Evolutionary conservation across 164 flowering plant genomes (phyloP), one percentile per base, ranked within the genome.

Genomic region (Dillenia suffruticosa): DNA sequence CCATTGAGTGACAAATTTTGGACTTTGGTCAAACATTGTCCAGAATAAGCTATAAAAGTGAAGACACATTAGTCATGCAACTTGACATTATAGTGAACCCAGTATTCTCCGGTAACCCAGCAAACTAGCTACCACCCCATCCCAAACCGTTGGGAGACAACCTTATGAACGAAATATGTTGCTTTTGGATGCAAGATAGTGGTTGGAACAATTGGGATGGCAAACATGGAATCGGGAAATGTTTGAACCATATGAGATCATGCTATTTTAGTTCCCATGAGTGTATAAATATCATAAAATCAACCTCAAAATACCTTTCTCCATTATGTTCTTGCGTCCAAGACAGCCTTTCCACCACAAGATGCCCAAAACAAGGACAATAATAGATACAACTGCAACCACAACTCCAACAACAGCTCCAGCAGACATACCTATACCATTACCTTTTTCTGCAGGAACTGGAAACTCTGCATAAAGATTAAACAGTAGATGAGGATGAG

Each of bases 321-420:
- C 56, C 56, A 53, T 43, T 11, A 63, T 49, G 49, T 63, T 24
- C 62, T 68, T 67, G 10, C 40, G 26, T 9, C 53, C 16, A 10
- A 67, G 51, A 48, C 61, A 74, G 50, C 68, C 62, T 55, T 56
- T 72, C 81, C 72, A 65, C 79, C 78, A 69, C 13, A 75, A 60
- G 46, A 67, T 24, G 44, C 54, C 65, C 59, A 78, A 16, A 56
- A 74, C 44, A 19, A 78, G 12, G 16, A 71, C 16, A 45, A 77
- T 14, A 40, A 62, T 11, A 44, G 51, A 57, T 52, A 58, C n/a
- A 13, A 58, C 70, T 12, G 56, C 68, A 32, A 19, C 17, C 47
- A 74, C 74, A 46, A 70, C 65, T 12, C 81, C 76, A 65, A 46
- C 66, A 40, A 72, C 56, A 10, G 63, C 66, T 8, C 73, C 75